phyloP scores from a whole-genome alignment of 306 rosid genomes.

The Malus domestica region ASM211411v1 NC_041792.1:25900907-25901406 shows the following conservation, averaged over 20 bases:
- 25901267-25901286: slow-evolving; percentile 46
- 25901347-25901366: slow-evolving; percentile 56
- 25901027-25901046: not conserved
- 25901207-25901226: slow-evolving; percentile 55
- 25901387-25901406: slow-evolving; percentile 65
- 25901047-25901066: not conserved
- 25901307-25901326: slow-evolving; percentile 73
- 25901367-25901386: slow-evolving; percentile 58
- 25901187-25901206: slow-evolving; percentile 39
- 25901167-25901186: slow-evolving; percentile 71
- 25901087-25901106: slow-evolving; percentile 82
- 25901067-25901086: slow-evolving; percentile 46
- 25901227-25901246: slow-evolving; percentile 44
- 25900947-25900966: not conserved
- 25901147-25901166: slow-evolving; percentile 77
- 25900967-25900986: not conserved
- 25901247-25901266: slow-evolving; percentile 65
- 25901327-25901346: slow-evolving; percentile 88
- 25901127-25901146: slow-evolving; percentile 64
- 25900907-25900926: not conserved
- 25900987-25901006: not conserved
- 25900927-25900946: not conserved
- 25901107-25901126: slow-evolving; percentile 80
- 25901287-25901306: slow-evolving; percentile 40
- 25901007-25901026: not conserved